Evolutionary conservation across 371 early-diverging fungal species (phyloP), one percentile per base, ranked within the genome.

Genomic region (Mortierella sp.): DNA sequence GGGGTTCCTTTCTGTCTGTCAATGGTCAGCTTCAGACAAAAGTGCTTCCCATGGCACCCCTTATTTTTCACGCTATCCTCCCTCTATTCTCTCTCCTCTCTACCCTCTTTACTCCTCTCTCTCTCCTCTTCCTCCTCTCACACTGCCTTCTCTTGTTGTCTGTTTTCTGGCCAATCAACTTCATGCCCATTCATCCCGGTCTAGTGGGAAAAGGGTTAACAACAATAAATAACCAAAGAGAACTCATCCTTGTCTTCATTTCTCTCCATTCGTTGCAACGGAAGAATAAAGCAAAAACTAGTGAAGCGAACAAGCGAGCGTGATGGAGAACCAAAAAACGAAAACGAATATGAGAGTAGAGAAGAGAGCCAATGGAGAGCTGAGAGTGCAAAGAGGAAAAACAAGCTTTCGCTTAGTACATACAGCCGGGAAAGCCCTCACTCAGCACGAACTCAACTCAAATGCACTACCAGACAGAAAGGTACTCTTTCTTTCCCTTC

Each of bases 261-360:
- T 29, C 18, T 18, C 63, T 60, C 29, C 12, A 38, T 65, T 24
- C 65, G 65, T 65, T 65, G 65, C 65, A 65, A 65, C 65, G 65
- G 38, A 65, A 18, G 16, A 4, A 16, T 5, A 11, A 14, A 8
- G 35, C 35, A 56, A n/a, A 58, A 29, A 29, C 58, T 16, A n/a
- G n/a, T 55, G 55, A 55, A n/a, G 16, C 51, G 54, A 24, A 41
- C 41, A 41, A 41, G 41, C 24, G n/a, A 56, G 56, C 16, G 27
- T 56, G 56, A 10, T 27, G 27, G 27, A n/a, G 51, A 58, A 14
- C 27, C 27, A 56, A n/a, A 56, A n/a, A n/a, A 56, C 29, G 11
- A 60, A 16, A 60, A 29, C 32, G 6, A 60, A 12, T 11, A 35
- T 16, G 24, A 24, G 35, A 21, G 60, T 60, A 32, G 38, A 38